Evolutionary conservation across 768 basidiomycete genomes (phyloP).

Genomic region (Kwoniella pini): DNA sequence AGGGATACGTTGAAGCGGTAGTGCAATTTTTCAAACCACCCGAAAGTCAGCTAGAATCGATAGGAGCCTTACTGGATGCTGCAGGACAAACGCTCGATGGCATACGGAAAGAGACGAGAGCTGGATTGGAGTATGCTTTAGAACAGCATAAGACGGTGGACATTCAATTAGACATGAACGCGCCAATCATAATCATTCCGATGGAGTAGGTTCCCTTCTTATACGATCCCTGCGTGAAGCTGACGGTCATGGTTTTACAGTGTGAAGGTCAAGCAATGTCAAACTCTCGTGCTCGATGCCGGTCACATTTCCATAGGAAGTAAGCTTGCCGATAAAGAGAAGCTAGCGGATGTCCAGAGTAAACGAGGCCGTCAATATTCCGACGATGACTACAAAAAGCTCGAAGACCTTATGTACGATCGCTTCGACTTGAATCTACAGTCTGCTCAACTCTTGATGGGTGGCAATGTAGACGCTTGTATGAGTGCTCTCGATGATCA

Average conservation of each 20-base stretch:
- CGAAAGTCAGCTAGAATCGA: constrained; percentile 89
- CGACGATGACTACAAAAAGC: constrained; percentile 78
- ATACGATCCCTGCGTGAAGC: not conserved
- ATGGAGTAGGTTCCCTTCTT: constrained; percentile 66
- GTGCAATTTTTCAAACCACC: constrained; percentile 91
- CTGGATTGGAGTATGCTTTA: constrained; percentile 88
- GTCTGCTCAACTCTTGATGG: constrained; percentile 89
- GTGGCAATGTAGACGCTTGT: constrained; percentile 77
- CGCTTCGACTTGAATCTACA: constrained; percentile 77
- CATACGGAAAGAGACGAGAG: constrained; percentile 86
- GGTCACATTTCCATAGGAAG: constrained; percentile 95
- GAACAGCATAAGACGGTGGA: constrained; percentile 94
- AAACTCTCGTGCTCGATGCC: constrained; percentile 88
- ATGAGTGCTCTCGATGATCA: constrained; percentile 69
- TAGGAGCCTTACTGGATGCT: constrained; percentile 84
- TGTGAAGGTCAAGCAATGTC: constrained; percentile 72
- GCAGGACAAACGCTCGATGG: constrained; percentile 93
- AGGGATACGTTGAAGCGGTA: constrained; percentile 87
- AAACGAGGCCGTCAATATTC: constrained; percentile 82
- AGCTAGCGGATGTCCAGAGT: constrained; percentile 71
- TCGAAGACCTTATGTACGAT: constrained; percentile 96
- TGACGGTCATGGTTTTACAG: constrained; percentile 57
- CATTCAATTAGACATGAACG: constrained; percentile 93
- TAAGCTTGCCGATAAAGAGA: constrained; percentile 79
- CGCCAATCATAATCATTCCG: constrained; percentile 94